Evolutionary conservation across 768 basidiomycete species (phyloP), one percentile per base, ranked within the genome.

Genomic region (Leccinum incarnatum): DNA sequence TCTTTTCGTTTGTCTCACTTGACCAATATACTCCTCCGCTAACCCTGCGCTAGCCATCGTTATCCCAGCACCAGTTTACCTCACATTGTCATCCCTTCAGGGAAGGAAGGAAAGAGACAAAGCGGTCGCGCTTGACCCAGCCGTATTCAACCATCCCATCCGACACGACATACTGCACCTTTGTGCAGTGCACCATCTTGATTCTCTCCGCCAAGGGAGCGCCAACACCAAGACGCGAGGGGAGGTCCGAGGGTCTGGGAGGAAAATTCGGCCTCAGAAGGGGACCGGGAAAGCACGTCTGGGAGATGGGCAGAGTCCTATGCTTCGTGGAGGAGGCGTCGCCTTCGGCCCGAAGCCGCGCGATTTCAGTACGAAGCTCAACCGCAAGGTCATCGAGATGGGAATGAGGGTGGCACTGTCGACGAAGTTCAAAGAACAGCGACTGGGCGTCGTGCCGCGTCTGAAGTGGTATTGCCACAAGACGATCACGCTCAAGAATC

Each of bases 101-200:
- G 74, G 77, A 46, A 79, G 78, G 52, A 74, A 78, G 49, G 74
- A 77, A 10, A 69, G 66, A 52, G 72, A 78, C 51, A 77, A 74
- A 55, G 76, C 88, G 11, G 87, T 88, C 37, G 79, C 81, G 62
- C 83, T 92, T 29, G 83, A 92, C 68, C 85, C 89, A 2, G 80
- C 83, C n/a, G 88, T 98, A 30, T 99, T 98, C 76, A 80, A 83
- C 60, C 87, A 93, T 65, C 93, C 95, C 42, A 84, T 95, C 47
- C 91, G 96, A 52, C 84, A 86, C 21, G 95, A 98, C 72, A 91
- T 99, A 62, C 83, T 98, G 3, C 95, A 98, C 72, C 82, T 93
- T 48, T 96, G 95, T 69, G 88, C 95, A 34, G 83, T 89, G 6
- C 92, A 96, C 67, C 83, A 97, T 70, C 85, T 89, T 42, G 93